These are phyloP conservation scores for Tieghemiomyces parasiticus DNA, from an alignment of 192 early-diverging fungal species.

Conservation along the genomic window DNA sequence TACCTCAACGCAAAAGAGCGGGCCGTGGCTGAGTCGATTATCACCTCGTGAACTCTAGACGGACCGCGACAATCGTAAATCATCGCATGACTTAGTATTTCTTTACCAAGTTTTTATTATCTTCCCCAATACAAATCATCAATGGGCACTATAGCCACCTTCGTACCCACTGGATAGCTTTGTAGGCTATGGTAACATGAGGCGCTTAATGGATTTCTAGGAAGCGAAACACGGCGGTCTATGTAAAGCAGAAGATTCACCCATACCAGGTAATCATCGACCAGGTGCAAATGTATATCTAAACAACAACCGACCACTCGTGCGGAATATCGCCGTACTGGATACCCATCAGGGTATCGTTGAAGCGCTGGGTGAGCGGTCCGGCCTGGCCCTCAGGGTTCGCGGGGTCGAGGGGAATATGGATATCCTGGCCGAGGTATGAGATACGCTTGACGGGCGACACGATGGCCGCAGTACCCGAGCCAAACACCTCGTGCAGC, in stretches of 20 bases:
- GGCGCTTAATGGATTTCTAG: too few species aligned
- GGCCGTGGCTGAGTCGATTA: background rate
- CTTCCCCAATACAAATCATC: too few species aligned
- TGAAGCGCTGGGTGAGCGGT: slow-evolving; percentile 63
- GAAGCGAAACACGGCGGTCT: too few species aligned
- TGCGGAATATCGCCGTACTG: slow-evolving; percentile 82
- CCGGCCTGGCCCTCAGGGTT: slow-evolving; percentile 69
- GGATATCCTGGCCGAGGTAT: slow-evolving; percentile 61
- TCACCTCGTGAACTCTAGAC: background rate
- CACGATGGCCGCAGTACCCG: slow-evolving; percentile 93
- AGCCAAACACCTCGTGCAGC: slow-evolving; percentile 85
- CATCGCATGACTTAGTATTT: too few species aligned
- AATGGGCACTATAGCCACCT: too few species aligned
- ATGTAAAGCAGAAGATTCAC: too few species aligned
- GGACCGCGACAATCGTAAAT: too few species aligned
- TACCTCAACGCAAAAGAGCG: slow-evolving; percentile 4
- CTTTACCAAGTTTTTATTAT: too few species aligned
- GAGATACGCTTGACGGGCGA: slow-evolving; percentile 77
- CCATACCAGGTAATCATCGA: too few species aligned
- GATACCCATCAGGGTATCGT: slow-evolving; percentile 77
- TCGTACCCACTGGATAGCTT: too few species aligned
- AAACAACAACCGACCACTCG: slow-evolving; percentile 80
- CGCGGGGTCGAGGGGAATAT: slow-evolving; percentile 76
- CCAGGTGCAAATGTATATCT: too few species aligned
- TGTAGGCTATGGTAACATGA: too few species aligned